phyloP scores from a whole-genome alignment of 192 early-diverging fungal species.

The Mortierella hygrophila region DNA sequence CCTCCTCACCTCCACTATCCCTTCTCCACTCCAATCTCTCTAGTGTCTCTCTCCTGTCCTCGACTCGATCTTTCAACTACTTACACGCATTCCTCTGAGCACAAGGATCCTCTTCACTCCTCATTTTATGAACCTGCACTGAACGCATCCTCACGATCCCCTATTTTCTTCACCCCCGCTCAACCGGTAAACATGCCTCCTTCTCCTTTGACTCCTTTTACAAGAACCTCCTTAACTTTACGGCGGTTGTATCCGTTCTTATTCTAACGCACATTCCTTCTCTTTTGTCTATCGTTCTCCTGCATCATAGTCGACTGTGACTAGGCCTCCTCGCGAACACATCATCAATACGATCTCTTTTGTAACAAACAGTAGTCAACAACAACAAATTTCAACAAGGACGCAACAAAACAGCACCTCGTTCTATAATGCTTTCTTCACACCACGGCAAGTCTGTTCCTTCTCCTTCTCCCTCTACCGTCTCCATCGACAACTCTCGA shows the following conservation, averaged over 20 bases:
- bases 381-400: background rate
- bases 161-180: background rate
- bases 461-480: conserved; percentile 1
- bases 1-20: background rate
- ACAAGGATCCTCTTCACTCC: background rate
- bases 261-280: background rate
- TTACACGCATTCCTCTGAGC: background rate
- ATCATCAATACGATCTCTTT: no score
- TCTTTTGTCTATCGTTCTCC: background rate
- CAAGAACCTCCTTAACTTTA: background rate
- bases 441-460: conserved; percentile 31
- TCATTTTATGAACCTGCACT: background rate
- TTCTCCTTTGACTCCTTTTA: background rate
- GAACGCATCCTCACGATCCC: background rate
- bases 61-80: background rate
- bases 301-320: background rate
- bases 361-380: background rate
- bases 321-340: background rate
- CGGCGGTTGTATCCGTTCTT: background rate
- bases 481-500: conserved; percentile 6
- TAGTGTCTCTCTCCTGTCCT: background rate
- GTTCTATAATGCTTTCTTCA: conserved; percentile 33
- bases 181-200: background rate
- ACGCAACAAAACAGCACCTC: background rate
- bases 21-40: background rate